phyloP scores from a whole-genome alignment of 805 yeast species.

The Jamesozyma jinghongensis region DNA sequence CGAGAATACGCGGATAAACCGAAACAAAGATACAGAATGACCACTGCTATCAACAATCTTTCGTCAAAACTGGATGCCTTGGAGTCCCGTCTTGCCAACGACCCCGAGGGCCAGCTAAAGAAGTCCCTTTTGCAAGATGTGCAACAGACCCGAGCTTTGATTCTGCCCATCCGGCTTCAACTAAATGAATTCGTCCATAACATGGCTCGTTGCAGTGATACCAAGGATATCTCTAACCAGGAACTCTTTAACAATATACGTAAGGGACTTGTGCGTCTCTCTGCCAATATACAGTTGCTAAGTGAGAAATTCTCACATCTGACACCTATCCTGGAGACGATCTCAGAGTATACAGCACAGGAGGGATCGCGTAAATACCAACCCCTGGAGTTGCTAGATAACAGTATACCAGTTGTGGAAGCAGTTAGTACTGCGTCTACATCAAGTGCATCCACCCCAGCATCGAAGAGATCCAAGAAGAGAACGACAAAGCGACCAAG shows the following conservation, averaged over 20 bases:
- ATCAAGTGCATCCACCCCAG: constrained; percentile 1
- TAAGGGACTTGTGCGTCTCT: constrained; percentile 14
- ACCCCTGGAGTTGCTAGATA: constrained; percentile 21
- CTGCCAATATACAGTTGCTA: constrained; percentile 16
- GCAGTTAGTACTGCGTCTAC: constrained; percentile 2
- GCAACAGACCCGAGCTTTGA: constrained; percentile 5
- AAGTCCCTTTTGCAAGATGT: constrained; percentile 8
- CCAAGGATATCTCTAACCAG: constrained; percentile 5
- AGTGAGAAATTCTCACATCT: constrained; percentile 17
- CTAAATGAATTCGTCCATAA: constrained; percentile 23
- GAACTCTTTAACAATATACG: constrained; percentile 18
- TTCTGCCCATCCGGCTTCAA: constrained; percentile 13
- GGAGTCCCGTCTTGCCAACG: constrained; percentile 12
- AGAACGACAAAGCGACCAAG: constrained; percentile 12
- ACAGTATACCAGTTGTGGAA: constrained; percentile 4
- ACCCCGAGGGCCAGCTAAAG: constrained; percentile 5
- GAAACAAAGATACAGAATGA: not conserved
- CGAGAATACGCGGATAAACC: too few species aligned
- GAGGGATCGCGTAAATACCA: constrained; percentile 15
- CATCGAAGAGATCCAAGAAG: constrained; percentile 8
- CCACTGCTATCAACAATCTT: constrained; percentile 8
- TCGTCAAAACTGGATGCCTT: constrained; percentile 14
- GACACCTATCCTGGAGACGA: constrained; percentile 21
- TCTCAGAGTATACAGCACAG: constrained; percentile 17
- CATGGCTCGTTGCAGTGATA: constrained; percentile 15